phyloP scores from a whole-genome alignment of 768 basidiomycete genomes.

The Amanita brunnescens region DNA sequence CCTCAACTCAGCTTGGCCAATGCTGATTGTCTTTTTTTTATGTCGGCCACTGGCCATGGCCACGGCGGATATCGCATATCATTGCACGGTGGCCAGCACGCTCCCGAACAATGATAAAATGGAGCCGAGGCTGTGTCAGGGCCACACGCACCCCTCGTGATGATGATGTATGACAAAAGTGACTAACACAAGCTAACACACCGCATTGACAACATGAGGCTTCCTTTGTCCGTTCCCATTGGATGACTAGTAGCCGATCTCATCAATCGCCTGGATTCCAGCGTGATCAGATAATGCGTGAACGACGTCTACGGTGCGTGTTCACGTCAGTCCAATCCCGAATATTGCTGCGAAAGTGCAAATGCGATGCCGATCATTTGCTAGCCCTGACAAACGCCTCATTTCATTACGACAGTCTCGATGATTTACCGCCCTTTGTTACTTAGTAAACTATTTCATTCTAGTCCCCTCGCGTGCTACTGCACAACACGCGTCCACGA shows the following conservation, averaged over 20 bases:
- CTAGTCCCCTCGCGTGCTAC: too few species aligned
- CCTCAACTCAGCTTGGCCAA: background rate
- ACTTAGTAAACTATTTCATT: too few species aligned
- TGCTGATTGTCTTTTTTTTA: background rate
- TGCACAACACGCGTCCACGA: slow-evolving; percentile 2
- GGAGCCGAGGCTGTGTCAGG: background rate
- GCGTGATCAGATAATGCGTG: background rate
- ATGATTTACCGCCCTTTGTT: background rate
- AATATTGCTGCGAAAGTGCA: background rate
- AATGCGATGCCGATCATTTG: background rate
- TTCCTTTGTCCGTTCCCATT: background rate
- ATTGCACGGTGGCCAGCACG: background rate
- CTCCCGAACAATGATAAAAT: background rate
- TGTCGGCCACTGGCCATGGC: background rate
- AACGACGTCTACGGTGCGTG: background rate
- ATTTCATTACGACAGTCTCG: background rate
- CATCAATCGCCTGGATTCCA: background rate
- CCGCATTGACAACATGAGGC: background rate
- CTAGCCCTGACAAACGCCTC: background rate
- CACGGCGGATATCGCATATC: background rate
- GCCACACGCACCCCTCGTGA: background rate
- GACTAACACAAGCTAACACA: too few species aligned
- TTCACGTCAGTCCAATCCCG: background rate
- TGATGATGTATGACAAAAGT: background rate
- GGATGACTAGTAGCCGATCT: background rate